Conservation (phyloP, 176 grass and related monocot genomes). For the Ampelocalamus luodianensis region DNA sequence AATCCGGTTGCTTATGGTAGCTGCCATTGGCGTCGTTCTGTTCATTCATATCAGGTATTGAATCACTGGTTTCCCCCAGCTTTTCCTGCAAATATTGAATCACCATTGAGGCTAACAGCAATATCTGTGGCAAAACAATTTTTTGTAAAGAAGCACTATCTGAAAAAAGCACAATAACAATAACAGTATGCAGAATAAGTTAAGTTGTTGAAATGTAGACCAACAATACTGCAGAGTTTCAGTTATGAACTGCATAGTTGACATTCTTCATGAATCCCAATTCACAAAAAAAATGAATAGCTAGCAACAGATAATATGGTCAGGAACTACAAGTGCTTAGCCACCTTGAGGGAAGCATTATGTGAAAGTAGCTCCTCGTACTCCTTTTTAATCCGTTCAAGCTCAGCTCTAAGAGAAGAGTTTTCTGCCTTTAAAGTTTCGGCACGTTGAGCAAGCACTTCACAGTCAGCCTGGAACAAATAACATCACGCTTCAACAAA, state of each 20-base stretch:
- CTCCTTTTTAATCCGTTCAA: constrained; percentile 79
- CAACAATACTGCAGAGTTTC: not conserved
- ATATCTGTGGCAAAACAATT: not conserved
- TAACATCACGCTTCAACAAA: not conserved
- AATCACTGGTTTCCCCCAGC: constrained; percentile 50
- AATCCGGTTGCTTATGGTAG: constrained; percentile 40
- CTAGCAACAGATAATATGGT: not conserved
- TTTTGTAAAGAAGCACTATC: not conserved
- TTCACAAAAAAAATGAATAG: not conserved
- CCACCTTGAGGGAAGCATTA: constrained; percentile 91
- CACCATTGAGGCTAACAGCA: constrained; percentile 2
- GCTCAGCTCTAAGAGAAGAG: constrained; percentile 72
- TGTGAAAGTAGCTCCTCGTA: constrained; percentile 72
- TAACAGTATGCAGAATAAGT: not conserved
- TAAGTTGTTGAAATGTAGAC: not conserved
- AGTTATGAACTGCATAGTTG: not conserved
- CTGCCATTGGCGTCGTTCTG: constrained; percentile 31
- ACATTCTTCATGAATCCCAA: not conserved
- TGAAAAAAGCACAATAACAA: not conserved
- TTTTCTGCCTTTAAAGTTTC: constrained; percentile 82
- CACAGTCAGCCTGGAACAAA: constrained; percentile 74
- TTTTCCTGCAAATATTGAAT: constrained; percentile 61
- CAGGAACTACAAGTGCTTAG: not conserved
- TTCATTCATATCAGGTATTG: constrained; percentile 57
- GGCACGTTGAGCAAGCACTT: constrained; percentile 80